Base-by-base conservation (phyloP, 106 monocot species). In the Allium cepa region DNA sequence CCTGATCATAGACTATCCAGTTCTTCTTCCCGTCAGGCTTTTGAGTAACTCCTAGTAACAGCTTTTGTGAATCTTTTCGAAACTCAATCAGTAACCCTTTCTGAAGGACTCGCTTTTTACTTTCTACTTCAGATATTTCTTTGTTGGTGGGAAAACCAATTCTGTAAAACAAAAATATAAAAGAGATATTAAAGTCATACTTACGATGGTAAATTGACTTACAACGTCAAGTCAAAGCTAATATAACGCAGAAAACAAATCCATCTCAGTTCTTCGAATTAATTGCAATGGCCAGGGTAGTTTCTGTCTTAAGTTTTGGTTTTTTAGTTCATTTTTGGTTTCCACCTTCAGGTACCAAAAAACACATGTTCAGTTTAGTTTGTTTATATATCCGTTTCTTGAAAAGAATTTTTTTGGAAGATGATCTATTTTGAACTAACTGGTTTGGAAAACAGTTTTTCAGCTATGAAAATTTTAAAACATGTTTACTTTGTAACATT, bases 1-100 rank as follows among this genome's bases (percentile, higher is more conserved):
- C 99, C 99, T 99, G 99, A 87, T 99, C 99, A 74, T 68, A 83
- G 58, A 99, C 93, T 63, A 87, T 85, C 99, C 99, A 99, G 60
- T 99, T 93, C 85, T 88, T 93, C 90, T 99, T 99, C 63, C 93
- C 93, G 65, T 99, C 99, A 64, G 90, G 99, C 64, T 88, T 99
- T 69, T 85, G 85, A 4, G 79, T 80, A 69, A 99, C 93, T 27
- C 87, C 99, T 27, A 99, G 78, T 70, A 90, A 81, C 57, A 71
- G 17, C 64, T 90, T 83, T 77, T 99, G 85, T 36, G 99, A 76
- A 77, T 93, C 99, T 74, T 99, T 99, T 15, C 84, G 72, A 72
- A 93, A 99, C 75, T 93, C 93, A 75, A 93, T 81, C 50, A 99
- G 76, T 55, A 80, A 58, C 56, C 99, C 99, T 83, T 87, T 90